Percentiles rank a stretch among this genome's conserved stretches.
phyloP scores from a whole-genome alignment of 495 filamentous ascomycete species.

The Penicillium flavigenum region DNA sequence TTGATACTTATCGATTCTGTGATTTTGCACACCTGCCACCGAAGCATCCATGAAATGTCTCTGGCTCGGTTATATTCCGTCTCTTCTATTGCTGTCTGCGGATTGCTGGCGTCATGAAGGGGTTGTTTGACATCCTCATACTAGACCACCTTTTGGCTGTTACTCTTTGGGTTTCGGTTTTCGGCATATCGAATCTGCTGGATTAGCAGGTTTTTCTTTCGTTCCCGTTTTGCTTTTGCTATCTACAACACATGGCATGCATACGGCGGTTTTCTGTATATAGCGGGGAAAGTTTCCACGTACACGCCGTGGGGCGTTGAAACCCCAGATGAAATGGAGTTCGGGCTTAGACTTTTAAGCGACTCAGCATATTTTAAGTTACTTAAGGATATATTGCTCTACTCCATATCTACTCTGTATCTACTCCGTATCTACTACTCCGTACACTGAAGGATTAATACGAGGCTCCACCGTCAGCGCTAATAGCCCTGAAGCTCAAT shows the following conservation, averaged over 20 bases:
- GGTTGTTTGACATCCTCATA: not conserved
- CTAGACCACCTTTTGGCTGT: not conserved
- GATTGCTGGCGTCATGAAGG: not conserved
- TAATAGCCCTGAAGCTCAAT: slow-evolving; percentile 8
- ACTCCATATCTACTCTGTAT: not conserved
- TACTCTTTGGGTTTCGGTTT: not conserved
- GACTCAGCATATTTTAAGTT: not conserved
- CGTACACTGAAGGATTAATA: not conserved
- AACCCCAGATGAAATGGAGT: not conserved
- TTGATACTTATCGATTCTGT: no score
- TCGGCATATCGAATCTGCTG: not conserved
- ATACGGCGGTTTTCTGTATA: not conserved
- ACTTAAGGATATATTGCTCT: not conserved
- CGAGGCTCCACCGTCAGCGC: slow-evolving; percentile 17
- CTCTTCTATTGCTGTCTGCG: not conserved
- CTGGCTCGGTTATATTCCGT: not conserved
- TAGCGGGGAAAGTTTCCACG: not conserved
- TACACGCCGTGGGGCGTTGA: not conserved
- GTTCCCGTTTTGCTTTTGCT: not conserved
- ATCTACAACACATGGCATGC: not conserved
- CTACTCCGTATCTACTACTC: no score
- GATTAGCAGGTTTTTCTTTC: not conserved
- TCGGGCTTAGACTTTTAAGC: not conserved
- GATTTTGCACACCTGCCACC: not conserved
- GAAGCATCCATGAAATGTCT: not conserved